Evolutionary conservation across 2,329 filamentous ascomycete species (phyloP).

Genomic region (Calonectria hawksworthii): DNA sequence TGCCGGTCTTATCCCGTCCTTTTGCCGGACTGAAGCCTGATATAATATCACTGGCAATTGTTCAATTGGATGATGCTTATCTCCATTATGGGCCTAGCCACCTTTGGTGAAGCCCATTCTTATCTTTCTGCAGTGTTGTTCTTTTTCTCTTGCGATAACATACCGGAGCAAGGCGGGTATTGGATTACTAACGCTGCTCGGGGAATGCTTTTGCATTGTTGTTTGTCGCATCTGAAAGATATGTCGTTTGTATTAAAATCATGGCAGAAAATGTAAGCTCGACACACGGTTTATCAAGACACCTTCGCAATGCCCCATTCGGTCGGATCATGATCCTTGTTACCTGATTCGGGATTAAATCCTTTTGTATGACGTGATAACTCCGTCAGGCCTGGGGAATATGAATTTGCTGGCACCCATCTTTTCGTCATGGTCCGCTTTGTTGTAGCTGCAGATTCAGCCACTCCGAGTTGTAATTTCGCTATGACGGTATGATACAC

Average conservation of each 20-base stretch:
- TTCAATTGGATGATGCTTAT: background rate
- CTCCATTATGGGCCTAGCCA: background rate
- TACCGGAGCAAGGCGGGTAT: no score
- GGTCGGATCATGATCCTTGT: background rate
- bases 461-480: constrained; percentile 11
- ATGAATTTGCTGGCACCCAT: background rate
- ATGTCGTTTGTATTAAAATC: background rate
- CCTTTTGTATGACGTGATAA: no score
- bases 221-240: background rate
- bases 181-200: no score
- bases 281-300: background rate
- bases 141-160: background rate
- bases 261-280: no score
- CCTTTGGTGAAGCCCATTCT: background rate
- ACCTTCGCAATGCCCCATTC: background rate
- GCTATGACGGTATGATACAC: background rate
- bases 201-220: background rate
- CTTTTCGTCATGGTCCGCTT: constrained; percentile 16
- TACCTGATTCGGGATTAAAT: no score
- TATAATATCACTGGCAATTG: background rate
- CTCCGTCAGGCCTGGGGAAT: background rate
- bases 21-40: background rate
- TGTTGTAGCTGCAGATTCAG: constrained; percentile 8
- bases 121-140: background rate
- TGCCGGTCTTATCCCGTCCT: background rate